Percentiles rank a stretch among this genome's conserved stretches.
phyloP scores from a whole-genome alignment of 2,329 filamentous ascomycete genomes.

The Elsinoe fawcettii region DNA sequence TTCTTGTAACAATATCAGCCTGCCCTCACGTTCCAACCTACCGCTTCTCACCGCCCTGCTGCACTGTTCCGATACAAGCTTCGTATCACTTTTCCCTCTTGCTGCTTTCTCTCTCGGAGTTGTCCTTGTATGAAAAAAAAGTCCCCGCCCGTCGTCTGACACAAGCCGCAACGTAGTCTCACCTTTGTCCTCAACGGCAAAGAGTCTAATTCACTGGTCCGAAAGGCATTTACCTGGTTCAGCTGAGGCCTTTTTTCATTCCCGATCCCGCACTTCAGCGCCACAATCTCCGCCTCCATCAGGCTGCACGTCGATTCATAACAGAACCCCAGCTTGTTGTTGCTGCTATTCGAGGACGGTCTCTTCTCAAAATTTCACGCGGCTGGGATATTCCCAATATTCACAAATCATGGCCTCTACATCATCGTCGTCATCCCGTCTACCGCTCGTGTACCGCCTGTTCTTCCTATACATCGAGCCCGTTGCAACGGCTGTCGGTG shows the following conservation, averaged over 20 bases:
- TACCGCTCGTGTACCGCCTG: slow-evolving; percentile 57
- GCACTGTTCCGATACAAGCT: slow-evolving; percentile 1
- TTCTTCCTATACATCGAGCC: slow-evolving; percentile 72
- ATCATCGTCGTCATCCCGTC: slow-evolving; percentile 35
- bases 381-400: background rate
- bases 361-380: background rate
- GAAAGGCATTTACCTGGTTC: background rate
- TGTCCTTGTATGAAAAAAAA: too few relatives aligned
- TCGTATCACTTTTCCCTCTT: background rate
- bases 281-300: slow-evolving; percentile 17
- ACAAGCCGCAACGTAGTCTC: slow-evolving; percentile 12
- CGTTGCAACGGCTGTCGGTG: slow-evolving; percentile 45
- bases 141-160: slow-evolving; percentile 5
- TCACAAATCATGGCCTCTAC: slow-evolving; percentile 16
- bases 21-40: background rate
- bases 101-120: background rate
- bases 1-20: too few relatives aligned
- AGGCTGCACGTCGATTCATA: slow-evolving; percentile 12
- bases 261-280: slow-evolving; percentile 3
- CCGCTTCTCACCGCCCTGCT: background rate
- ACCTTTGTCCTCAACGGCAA: slow-evolving; percentile 2
- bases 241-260: slow-evolving; percentile 14
- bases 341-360: slow-evolving; percentile 1
- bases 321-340: background rate
- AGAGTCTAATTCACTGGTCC: background rate